Evolutionary conservation across 2,329 filamentous ascomycete species (phyloP), one percentile per base, ranked within the genome.

Genomic region (Canariomyces notabilis): DNA sequence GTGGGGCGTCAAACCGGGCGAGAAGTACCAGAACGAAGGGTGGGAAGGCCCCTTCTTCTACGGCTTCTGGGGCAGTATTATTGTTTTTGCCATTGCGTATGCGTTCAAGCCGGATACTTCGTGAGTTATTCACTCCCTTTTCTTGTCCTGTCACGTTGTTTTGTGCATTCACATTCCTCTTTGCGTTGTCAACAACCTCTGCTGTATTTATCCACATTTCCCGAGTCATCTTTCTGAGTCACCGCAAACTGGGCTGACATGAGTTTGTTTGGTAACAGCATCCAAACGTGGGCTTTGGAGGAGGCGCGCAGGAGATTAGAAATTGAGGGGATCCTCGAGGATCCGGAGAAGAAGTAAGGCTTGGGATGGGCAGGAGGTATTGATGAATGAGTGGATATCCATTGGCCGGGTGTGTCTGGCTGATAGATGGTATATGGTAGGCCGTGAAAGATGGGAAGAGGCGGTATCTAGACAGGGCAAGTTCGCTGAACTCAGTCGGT

Each of bases 271-370:
- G n/a, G n/a, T n/a, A 42, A 51, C 61, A 98, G 93, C 68, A 96
- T 98, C 81, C 93, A 97, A 76, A 97, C 91, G 45, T 98, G 93
- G 93, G 93, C 93, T 53, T 82, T 98, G 35, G 93, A 98, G 72
- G 93, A 98, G 74, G 93, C 93, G 43, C 81, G 93, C 64, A 81
- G 93, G 74, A 80, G 93, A 74, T 82, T 98, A 78, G 93, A 98
- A 74, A 86, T 83, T 50, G 93, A 98, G 75, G 93, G 93, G 50
- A 90, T 97, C 64, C 72, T 97, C 63, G 81, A 87, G 63, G 91
- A 96, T 62, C 85, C 87, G 48, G 76, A 82, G 67, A 77, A 79
- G 72, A 77, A 78, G 57, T 55, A 50, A 34, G n/a, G n/a, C n/a
- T n/a, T n/a, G n/a, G n/a, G n/a, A n/a, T n/a, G n/a, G n/a, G n/a